Conservation (phyloP, 75 land plant species). For the Larix kaempferi region DNA sequence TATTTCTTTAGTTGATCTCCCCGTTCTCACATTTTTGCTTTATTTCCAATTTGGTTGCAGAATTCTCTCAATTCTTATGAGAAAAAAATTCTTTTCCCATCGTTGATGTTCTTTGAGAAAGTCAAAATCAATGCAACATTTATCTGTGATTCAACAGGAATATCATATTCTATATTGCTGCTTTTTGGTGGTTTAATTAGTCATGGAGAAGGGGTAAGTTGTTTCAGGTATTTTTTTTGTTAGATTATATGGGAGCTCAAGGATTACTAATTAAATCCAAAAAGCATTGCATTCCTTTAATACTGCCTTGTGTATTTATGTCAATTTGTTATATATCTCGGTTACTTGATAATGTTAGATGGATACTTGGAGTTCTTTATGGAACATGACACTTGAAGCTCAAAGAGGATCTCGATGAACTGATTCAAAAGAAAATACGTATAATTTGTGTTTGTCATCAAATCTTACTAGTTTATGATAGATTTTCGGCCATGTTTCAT, state of each 20-base stretch:
- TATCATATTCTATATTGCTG: too few relatives aligned
- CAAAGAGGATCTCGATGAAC: conserved; percentile 71
- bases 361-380: conserved; percentile 95
- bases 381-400: conserved; percentile 59
- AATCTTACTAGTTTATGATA: background rate
- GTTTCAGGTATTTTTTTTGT: background rate
- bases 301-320: background rate
- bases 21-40: background rate
- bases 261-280: background rate
- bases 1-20: background rate
- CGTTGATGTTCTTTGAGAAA: conserved; percentile 21
- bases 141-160: too few relatives aligned
- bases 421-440: conserved; percentile 67
- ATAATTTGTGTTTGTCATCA: background rate
- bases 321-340: conserved; percentile 45
- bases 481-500: background rate
- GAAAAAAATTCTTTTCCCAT: conserved; percentile 70
- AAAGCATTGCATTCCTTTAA: background rate
- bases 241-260: background rate
- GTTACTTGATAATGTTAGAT: conserved; percentile 87
- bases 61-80: conserved; percentile 77
- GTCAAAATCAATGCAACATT: too few relatives aligned
- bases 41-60: conserved; percentile 18
- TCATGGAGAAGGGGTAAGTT: conserved; percentile 51
- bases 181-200: conserved; percentile 16